Evolutionary conservation across 257 asterid species (phyloP), one percentile per base, ranked within the genome.

Genomic region (Primulina tabacum): DNA sequence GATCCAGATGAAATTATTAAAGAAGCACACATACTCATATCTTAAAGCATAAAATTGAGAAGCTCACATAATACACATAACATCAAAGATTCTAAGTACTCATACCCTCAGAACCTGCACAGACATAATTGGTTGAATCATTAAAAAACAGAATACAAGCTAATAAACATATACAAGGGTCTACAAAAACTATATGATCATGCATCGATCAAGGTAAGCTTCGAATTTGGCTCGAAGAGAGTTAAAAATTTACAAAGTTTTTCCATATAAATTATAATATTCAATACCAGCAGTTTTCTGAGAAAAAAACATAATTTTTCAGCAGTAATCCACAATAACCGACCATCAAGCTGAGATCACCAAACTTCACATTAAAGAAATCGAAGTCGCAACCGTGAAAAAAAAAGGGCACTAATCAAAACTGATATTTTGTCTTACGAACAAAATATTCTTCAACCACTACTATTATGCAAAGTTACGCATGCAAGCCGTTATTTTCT

Each of bases 331-430:
- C 65, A 70, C 73, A 65, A 66, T 8, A 71, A 18, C 34, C 14
- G 16, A 68, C 68, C 47, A 62, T 69, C 77, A 73, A 66, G 69
- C 71, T 67, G 71, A 43, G 68, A 69, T 72, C 47, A 73, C 73
- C 67, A 84, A 69, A 64, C 80, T 61, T 35, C 30, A 70, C 52
- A 74, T 5, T 64, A 71, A 59, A 77, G 76, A 62, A 34, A 70
- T 50, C 57, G 4, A 50, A 16, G 57, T 50, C 57, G 16, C 57
- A 71, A 75, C 78, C 67, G 65, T 18, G 55, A 71, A 64, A 78
- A 65, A 74, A 75, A 69, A 66, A 29, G 30, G 1, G 26, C 47
- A 67, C 10, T 79, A 78, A 80, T 74, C 95, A 90, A 90, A 90
- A 80, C 69, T 78, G 85, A 58, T 73, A 75, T 72, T 76, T 56